A percentile compares a stretch with the other conserved stretches of the same genome.
phyloP scores from a whole-genome alignment of 352 stramenopile species.

The Phytophthora fragariae region DNA sequence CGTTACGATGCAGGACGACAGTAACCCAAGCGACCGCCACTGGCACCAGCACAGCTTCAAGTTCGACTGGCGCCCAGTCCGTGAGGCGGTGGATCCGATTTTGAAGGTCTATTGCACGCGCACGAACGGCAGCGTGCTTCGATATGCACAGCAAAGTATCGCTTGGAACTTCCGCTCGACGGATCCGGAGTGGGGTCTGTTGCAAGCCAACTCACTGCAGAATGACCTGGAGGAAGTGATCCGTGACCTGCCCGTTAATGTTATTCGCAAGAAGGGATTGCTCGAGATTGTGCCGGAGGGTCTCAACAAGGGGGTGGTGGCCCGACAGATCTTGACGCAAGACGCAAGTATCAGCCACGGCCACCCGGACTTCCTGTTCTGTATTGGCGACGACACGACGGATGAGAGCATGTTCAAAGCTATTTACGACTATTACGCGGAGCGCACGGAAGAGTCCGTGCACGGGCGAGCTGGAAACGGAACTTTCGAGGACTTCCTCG shows the following conservation, averaged over 20 bases:
- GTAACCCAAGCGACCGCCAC: conserved; percentile 46
- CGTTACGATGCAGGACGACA: conserved; percentile 34
- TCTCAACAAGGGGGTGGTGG: conserved; percentile 97
- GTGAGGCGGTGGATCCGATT: conserved; percentile 92
- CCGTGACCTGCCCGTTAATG: conserved; percentile 73
- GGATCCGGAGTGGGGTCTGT: conserved; percentile 96
- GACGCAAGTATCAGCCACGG: conserved; percentile 74
- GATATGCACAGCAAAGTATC: conserved; percentile 94
- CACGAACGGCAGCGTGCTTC: conserved; percentile 96
- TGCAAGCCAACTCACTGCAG: conserved; percentile 95
- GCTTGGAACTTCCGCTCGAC: conserved; percentile 98
- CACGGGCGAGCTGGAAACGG: conserved; percentile 50
- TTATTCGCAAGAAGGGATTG: conserved; percentile 92
- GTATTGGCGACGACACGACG: conserved; percentile 96
- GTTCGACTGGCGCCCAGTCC: conserved; percentile 93
- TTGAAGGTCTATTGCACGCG: conserved; percentile 95
- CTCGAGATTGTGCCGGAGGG: conserved; percentile 96
- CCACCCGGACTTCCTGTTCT: conserved; percentile 96
- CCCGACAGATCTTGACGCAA: conserved; percentile 95
- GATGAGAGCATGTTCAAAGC: conserved; percentile 98
- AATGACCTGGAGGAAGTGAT: conserved; percentile 85
- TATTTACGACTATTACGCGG: conserved; percentile 92
- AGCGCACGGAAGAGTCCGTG: conserved; percentile 85
- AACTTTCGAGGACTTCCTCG: conserved; percentile 31
- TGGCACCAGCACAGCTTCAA: conserved; percentile 86